Conservation (phyloP, 139 green algal genomes). For the Astrephomene gubernaculifera region DNA sequence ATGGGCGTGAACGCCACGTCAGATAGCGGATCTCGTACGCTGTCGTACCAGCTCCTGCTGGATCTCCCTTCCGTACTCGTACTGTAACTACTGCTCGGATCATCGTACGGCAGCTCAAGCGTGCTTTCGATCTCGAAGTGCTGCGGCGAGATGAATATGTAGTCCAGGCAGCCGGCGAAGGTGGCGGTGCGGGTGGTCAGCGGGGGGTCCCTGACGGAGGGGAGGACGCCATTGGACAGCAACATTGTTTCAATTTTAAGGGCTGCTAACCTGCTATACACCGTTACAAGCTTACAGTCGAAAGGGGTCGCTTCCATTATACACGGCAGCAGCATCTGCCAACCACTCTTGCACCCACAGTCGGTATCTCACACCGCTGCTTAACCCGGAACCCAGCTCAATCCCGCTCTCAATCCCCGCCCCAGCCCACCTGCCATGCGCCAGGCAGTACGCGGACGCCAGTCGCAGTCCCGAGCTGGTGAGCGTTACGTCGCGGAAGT, state of each 20-base stretch:
- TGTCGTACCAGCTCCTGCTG: background rate
- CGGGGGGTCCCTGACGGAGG: constrained; percentile 51
- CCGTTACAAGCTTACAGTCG: too few species aligned
- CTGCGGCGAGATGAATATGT: constrained; percentile 59
- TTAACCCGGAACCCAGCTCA: background rate
- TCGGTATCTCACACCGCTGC: background rate
- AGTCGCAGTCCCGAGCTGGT: constrained; percentile 21
- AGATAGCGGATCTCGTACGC: background rate
- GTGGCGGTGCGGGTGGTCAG: constrained; percentile 67
- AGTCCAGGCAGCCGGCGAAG: constrained; percentile 74
- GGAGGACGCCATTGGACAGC: too few species aligned
- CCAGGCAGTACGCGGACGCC: constrained; percentile 39
- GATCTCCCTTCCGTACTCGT: too few species aligned
- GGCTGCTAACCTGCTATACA: too few species aligned
- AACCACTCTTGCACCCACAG: too few species aligned
- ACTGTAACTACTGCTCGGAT: background rate
- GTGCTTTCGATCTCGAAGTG: background rate
- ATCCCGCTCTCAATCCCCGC: background rate
- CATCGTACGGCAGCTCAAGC: constrained; percentile 28
- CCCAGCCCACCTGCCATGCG: constrained; percentile 14
- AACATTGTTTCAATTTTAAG: too few species aligned
- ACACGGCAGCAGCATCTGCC: too few species aligned
- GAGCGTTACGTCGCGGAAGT: constrained; percentile 1
- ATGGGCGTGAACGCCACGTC: constrained; percentile 19
- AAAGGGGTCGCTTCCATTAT: too few species aligned